Evolutionary conservation across 2,329 filamentous ascomycete genomes (phyloP), one percentile per base, ranked within the genome.

Genomic region (Fusarium tupiense): DNA sequence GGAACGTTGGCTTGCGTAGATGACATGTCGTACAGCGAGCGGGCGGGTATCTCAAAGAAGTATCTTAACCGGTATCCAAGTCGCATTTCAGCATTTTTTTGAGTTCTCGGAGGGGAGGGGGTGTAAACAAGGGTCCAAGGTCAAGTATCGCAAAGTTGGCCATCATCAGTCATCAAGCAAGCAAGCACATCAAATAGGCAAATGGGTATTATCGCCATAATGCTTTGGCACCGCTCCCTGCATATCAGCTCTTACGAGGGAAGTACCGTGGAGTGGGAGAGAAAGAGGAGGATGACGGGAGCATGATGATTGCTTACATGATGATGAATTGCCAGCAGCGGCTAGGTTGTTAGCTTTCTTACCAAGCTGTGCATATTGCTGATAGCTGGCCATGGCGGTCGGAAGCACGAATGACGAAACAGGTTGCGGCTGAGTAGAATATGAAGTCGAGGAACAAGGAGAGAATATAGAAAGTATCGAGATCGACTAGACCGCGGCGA

Each of bases 331-430:
- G n/a, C 64, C 66, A 53, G 61, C 57, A 56, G 72, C 73, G 69
- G 73, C 73, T 75, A 73, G 77, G 74, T 49, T 69, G 69, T 74
- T 72, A 60, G 69, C 60, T 52, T 70, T 67, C 59, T 78, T 78
- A 47, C 74, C 74, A 66, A 78, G 73, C 69, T 78, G 76, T 44
- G 77, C 76, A 57, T 79, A 76, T 54, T 78, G 74, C 64, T 79
- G 76, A 74, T 76, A 79, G 71, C 76, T 79, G 69, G 76, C 77
- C 77, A 79, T 79, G 49, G 68, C 69, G 61, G 71, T 72, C 46
- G 46, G 49, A 47, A 37, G 60, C 46, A 50, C 54, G 61, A 33
- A 38, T 26, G 52, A 44, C 24, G 26, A 50, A 49, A 52, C 56
- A 59, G 47, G 64, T 44, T 72, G 35, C 46, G 64, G 60, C 62